phyloP scores from a whole-genome alignment of 139 green algal species.

The Eudorina sp. region DNA sequence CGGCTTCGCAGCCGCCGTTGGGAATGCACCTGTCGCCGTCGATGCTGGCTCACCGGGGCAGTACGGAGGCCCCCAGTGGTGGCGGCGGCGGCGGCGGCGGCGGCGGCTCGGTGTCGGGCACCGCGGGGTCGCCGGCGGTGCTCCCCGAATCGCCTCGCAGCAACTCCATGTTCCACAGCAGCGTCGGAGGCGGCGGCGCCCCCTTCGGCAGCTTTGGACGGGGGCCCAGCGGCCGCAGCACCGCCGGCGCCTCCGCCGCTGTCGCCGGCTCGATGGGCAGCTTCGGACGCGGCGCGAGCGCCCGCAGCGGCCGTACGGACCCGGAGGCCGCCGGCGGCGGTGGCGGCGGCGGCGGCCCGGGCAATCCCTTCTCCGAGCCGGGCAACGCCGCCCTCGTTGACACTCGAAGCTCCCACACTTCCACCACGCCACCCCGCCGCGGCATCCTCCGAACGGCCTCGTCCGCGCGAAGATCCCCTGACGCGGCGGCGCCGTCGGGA shows the following conservation, averaged over 20 bases:
- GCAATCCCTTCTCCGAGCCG: background rate
- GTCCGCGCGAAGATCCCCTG: background rate
- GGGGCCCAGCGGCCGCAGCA: background rate
- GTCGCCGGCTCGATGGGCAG: background rate
- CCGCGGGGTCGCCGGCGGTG: background rate
- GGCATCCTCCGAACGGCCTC: background rate
- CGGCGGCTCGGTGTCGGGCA: background rate
- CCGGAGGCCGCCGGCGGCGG: background rate
- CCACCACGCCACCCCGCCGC: background rate
- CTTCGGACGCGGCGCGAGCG: background rate
- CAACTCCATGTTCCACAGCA: background rate
- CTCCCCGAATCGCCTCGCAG: background rate
- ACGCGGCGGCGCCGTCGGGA: no score
- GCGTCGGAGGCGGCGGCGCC: background rate
- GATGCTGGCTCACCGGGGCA: background rate
- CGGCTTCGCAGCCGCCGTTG: background rate
- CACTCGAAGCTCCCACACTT: background rate
- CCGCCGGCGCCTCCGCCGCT: background rate
- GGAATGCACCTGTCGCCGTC: background rate
- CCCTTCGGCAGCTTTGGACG: background rate
- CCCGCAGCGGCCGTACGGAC: background rate
- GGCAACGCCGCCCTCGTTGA: no score
- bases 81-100: background rate
- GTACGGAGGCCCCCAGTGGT: background rate
- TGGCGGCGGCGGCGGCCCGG: no score